Evolutionary conservation across 2,329 filamentous ascomycete species (phyloP).

Genomic region (Penicillium sp.): DNA sequence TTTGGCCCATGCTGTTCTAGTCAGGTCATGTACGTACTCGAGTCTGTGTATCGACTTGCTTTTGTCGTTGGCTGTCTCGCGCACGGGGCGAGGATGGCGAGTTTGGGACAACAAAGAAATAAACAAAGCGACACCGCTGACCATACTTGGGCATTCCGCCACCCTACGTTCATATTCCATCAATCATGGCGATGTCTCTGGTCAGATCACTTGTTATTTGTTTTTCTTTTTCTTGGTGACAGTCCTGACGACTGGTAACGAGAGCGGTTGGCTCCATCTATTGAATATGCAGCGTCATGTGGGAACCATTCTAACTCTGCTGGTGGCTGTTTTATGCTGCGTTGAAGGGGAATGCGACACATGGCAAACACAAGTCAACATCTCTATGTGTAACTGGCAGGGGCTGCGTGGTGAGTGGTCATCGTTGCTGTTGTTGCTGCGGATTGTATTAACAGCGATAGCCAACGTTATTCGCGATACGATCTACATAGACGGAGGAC

Average conservation of each 20-base stretch:
- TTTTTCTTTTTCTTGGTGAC: neutral
- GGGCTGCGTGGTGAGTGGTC: conserved; percentile 8
- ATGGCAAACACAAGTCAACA: conserved; percentile 10
- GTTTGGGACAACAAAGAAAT: conserved; percentile 4
- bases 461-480: conserved; percentile 20
- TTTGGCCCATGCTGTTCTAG: too few relatives aligned
- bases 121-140: conserved; percentile 9
- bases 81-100: conserved; percentile 1
- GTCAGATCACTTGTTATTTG: too few relatives aligned
- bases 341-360: conserved; percentile 5
- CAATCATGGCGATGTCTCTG: too few relatives aligned
- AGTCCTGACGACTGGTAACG: neutral
- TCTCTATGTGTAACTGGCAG: conserved; percentile 19
- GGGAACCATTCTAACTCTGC: neutral
- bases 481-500: conserved; percentile 18
- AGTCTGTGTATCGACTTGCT: neutral
- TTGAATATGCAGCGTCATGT: conserved; percentile 2
- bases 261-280: neutral
- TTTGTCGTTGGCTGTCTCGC: neutral
- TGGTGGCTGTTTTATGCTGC: neutral
- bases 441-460: conserved; percentile 2
- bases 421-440: neutral
- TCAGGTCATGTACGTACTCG: neutral
- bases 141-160: neutral
- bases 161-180: neutral